Base-by-base conservation (phyloP, 2,329 filamentous ascomycete genomes). In the Emergomyces orientalis region DNA sequence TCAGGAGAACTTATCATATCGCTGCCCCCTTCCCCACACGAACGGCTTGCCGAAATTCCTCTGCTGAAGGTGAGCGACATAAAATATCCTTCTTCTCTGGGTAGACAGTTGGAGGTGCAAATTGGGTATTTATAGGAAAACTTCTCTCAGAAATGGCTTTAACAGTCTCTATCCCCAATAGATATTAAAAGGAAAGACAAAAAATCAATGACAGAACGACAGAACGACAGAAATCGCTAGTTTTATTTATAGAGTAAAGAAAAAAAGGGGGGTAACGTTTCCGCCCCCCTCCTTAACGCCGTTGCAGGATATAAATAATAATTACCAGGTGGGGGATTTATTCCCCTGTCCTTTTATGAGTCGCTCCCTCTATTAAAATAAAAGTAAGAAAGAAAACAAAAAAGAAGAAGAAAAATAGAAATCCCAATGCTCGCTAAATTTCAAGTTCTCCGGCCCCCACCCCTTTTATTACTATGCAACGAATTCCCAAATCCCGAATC, bases 351-450 rank as follows among this genome's bases (percentile, higher is more conserved):
- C 52, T 37, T n/a, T n/a, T 34, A 13, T 55, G n/a, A 17, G 13
- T 17, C 13, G 13, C 8, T 27, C 47, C 11, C 34, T 17, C 14
- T 43, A 34, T 56, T 51, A 51, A 56, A 56, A 56, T 25, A 7
- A 56, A 37, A 37, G 19, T 22, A 37, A 11, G 13, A 58, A 59
- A 0, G 19, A 3, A 13, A n/a, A 32, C 19, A 25, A 47, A 22
- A 47, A 47, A 3, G 22, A 13, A 11, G n/a, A 22, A 25, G n/a
- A 7, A 47, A 47, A 32, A 14, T 5, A 22, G 9, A 47, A 32
- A 14, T 19, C 37, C 37, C 55, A 58, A 58, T 58, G 22, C 37
- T 27, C 56, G 39, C 56, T 58, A 43, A 45, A 58, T 58, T 19
- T 32, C 34, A 57, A n/a, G 25, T 47, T n/a, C 9, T 25, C 45